Conservation (phyloP, 306 rosid genomes). For the Cucumis hystrix region DNA sequence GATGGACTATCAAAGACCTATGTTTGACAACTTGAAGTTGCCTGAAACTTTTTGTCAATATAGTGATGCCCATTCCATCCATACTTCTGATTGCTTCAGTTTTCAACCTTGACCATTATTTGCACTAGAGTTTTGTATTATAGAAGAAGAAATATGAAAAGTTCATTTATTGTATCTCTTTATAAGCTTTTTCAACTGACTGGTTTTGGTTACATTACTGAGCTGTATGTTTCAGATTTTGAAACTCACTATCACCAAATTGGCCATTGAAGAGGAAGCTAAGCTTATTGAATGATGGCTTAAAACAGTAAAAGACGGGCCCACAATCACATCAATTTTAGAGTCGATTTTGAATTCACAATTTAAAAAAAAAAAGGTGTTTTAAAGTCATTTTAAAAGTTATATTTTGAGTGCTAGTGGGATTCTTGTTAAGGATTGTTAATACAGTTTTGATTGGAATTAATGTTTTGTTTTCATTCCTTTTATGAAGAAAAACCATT, state of each 20-base stretch:
- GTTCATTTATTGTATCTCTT: neutral
- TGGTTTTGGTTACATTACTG: neutral
- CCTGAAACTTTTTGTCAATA: neutral
- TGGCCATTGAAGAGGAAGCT: neutral
- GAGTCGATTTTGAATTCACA: too few species aligned
- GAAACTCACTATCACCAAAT: neutral
- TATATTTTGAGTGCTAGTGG: too few species aligned
- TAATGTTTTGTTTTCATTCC: neutral
- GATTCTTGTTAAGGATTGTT: neutral
- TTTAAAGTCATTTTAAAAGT: too few species aligned
- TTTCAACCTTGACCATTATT: neutral
- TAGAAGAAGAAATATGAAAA: neutral
- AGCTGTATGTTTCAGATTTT: neutral
- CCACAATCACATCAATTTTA: neutral
- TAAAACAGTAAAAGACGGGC: neutral
- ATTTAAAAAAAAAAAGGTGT: too few species aligned
- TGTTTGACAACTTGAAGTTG: neutral
- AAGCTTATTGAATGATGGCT: neutral
- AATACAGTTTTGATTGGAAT: neutral
- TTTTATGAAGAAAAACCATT: neutral
- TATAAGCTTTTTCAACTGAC: neutral
- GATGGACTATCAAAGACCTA: neutral
- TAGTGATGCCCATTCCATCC: neutral
- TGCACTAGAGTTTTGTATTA: neutral
- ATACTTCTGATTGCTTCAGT: neutral